Evolutionary conservation across 352 stramenopile species (phyloP).

Genomic region (Blastocystis sp.): DNA sequence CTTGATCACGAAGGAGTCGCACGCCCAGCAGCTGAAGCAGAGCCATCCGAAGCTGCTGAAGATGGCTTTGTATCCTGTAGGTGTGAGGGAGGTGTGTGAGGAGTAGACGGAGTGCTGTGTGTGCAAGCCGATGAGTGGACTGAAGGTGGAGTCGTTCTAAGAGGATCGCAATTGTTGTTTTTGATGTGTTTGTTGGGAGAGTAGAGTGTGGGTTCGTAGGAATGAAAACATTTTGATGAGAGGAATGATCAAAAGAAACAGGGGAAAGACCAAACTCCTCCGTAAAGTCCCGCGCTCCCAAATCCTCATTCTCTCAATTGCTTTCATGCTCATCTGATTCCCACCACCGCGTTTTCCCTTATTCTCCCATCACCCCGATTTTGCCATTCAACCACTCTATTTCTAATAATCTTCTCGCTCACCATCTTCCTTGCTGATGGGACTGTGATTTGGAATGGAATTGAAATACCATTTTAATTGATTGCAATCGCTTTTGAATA

Average conservation of each 20-base stretch:
- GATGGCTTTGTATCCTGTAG: constrained; percentile 29
- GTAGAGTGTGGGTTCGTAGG: not conserved
- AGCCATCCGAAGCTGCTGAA: not conserved
- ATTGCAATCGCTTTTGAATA: no score
- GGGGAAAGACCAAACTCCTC: not conserved
- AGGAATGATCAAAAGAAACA: not conserved
- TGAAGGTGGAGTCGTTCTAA: constrained; percentile 17
- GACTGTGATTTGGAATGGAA: no score
- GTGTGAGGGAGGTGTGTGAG: not conserved
- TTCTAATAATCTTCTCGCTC: no score
- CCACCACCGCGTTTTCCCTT: no score
- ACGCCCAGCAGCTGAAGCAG: not conserved
- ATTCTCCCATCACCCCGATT: no score
- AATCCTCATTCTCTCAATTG: not conserved
- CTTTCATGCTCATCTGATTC: no score
- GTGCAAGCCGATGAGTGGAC: constrained; percentile 15
- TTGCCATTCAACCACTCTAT: no score
- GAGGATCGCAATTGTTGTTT: constrained; percentile 47
- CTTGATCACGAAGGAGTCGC: not conserved
- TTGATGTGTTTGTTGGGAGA: not conserved
- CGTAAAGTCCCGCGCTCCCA: not conserved
- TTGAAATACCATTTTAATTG: no score
- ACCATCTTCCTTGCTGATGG: no score
- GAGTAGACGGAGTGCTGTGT: constrained; percentile 31
- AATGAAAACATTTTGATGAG: not conserved